These are phyloP conservation scores for Solanum megistacrolobum DNA, from an alignment of 257 asterid species.

Conservation along the genomic window DNA sequence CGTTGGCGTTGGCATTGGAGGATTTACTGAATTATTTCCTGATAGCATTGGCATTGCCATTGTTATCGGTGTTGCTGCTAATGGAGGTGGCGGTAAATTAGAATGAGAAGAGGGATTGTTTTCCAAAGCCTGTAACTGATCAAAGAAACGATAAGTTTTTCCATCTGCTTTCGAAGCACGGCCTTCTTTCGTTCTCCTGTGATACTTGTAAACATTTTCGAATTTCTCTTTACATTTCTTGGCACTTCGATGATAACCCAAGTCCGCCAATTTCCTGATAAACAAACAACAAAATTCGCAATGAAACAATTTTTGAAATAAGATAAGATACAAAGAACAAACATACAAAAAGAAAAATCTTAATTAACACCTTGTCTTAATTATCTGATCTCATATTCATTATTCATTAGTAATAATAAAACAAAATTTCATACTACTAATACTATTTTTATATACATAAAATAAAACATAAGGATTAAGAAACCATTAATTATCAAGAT, in stretches of 20 bases:
- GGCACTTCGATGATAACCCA: constrained; percentile 50
- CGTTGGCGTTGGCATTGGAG: not conserved
- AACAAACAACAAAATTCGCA: not conserved
- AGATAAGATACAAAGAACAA: not conserved
- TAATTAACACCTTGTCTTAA: not conserved
- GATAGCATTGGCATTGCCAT: constrained; percentile 21
- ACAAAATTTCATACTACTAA: not conserved
- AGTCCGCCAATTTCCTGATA: constrained; percentile 57
- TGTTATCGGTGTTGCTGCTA: constrained; percentile 19
- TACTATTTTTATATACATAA: not conserved
- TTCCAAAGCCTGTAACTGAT: constrained; percentile 77
- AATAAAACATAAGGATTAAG: not conserved
- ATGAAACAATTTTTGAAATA: not conserved
- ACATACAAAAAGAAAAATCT: not conserved
- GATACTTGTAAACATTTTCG: constrained; percentile 46
- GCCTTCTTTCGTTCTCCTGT: constrained; percentile 77
- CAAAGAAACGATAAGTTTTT: constrained; percentile 81
- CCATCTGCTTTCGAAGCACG: constrained; percentile 81
- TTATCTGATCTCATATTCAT: not conserved
- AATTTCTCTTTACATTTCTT: constrained; percentile 66
- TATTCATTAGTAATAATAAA: not conserved
- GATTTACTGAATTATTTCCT: constrained; percentile 30
- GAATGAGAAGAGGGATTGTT: constrained; percentile 5
- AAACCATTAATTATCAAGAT: not conserved
- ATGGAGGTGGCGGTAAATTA: constrained; percentile 4